Percentiles rank a stretch among this genome's conserved stretches.
These are phyloP conservation scores for Pyricularia pennisetigena DNA, from an alignment of 2,329 filamentous ascomycete genomes.

Conservation along the genomic window DNA sequence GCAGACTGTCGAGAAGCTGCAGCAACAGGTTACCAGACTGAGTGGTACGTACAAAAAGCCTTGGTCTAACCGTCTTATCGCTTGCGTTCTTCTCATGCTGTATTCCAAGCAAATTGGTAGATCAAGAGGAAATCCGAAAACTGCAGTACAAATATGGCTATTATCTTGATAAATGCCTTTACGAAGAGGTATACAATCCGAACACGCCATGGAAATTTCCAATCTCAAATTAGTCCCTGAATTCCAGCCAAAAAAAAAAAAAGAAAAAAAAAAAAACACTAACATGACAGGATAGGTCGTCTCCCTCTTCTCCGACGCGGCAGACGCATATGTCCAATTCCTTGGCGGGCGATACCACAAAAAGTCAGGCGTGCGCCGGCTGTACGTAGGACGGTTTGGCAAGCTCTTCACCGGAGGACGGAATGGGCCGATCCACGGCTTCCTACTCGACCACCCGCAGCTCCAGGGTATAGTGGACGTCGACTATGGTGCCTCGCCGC, in stretches of 20 bases:
- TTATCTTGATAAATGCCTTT: conserved; percentile 49
- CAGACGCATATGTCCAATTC: conserved; percentile 45
- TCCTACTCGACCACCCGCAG: conserved; percentile 47
- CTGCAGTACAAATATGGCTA: conserved; percentile 49
- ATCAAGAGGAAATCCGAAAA: conserved; percentile 44
- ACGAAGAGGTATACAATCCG: conserved; percentile 32
- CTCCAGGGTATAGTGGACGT: conserved; percentile 47
- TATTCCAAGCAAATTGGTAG: conserved; percentile 16
- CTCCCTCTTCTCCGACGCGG: conserved; percentile 40
- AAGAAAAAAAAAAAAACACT: neutral
- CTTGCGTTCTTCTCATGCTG: neutral
- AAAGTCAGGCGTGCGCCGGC: conserved; percentile 38
- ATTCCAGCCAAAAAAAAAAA: too few species aligned
- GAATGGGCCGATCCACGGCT: conserved; percentile 45
- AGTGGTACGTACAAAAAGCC: conserved; percentile 6
- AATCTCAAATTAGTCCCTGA: too few species aligned
- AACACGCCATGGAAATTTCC: too few species aligned
- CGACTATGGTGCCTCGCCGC: conserved; percentile 26
- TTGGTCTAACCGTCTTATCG: neutral
- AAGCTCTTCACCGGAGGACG: conserved; percentile 39
- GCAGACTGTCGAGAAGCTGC: conserved; percentile 11
- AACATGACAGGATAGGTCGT: conserved; percentile 24
- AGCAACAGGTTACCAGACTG: conserved; percentile 10
- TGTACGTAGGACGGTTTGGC: conserved; percentile 43
- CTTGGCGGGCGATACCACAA: conserved; percentile 41